A percentile compares a stretch with the other conserved stretches of the same genome.
Evolutionary conservation across 352 stramenopile species (phyloP).

Genomic region (Albugo candida): DNA sequence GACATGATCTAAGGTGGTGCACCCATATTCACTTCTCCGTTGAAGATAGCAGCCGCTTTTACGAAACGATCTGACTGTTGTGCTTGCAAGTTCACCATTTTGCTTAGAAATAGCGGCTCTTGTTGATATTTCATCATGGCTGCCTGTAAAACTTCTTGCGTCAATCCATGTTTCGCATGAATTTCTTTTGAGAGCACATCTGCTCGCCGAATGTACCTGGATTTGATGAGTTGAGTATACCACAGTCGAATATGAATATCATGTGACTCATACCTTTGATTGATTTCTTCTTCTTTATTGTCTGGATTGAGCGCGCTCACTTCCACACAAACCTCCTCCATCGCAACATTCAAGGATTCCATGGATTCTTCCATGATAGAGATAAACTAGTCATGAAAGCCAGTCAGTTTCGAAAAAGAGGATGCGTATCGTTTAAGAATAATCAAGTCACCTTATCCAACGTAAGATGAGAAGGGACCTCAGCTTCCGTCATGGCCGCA

Average conservation of each 20-base stretch:
- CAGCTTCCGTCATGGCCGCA: constrained; percentile 56
- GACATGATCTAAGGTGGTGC: no score
- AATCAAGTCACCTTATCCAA: constrained; percentile 31
- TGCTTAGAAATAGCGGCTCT: constrained; percentile 68
- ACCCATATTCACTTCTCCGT: constrained; percentile 80
- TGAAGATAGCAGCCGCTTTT: constrained; percentile 64
- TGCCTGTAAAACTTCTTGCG: constrained; percentile 67
- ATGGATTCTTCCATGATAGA: constrained; percentile 82
- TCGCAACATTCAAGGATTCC: constrained; percentile 77
- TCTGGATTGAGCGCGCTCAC: constrained; percentile 75
- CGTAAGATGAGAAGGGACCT: constrained; percentile 63
- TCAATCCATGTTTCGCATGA: constrained; percentile 74
- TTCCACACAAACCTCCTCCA: constrained; percentile 77
- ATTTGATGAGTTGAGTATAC: not conserved
- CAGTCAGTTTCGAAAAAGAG: not conserved
- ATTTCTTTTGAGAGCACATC: constrained; percentile 71
- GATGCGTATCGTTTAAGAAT: not conserved
- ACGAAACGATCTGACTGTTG: constrained; percentile 72
- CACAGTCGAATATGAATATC: not conserved
- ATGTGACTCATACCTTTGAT: constrained; percentile 23
- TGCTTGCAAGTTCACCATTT: constrained; percentile 76
- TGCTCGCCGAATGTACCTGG: constrained; percentile 74
- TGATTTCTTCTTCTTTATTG: constrained; percentile 81
- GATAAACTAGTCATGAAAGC: constrained; percentile 29
- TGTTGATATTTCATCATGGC: constrained; percentile 86